Percentiles rank a stretch among this genome's conserved stretches.
phyloP scores from a whole-genome alignment of 306 rosid genomes.

The Rubus idaeus region DNA sequence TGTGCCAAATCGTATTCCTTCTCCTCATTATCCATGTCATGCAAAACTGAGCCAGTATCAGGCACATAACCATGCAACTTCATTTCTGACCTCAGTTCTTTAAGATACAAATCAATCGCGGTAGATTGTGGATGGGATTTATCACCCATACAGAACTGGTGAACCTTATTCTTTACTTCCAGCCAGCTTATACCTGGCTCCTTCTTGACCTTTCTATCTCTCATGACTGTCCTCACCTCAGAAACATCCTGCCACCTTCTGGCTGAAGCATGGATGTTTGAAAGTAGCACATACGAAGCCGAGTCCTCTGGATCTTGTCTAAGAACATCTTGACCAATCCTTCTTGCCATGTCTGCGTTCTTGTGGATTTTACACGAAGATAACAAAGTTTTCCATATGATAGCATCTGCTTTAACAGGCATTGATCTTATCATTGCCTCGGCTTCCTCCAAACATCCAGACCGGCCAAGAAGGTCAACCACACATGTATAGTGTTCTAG shows the following conservation, averaged over 20 bases:
- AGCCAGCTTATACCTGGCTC: constrained; percentile 89
- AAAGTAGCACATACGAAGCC: constrained; percentile 74
- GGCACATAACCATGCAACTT: constrained; percentile 77
- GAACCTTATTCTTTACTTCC: constrained; percentile 72
- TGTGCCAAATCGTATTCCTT: constrained; percentile 73
- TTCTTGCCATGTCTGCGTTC: constrained; percentile 67
- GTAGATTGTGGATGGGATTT: constrained; percentile 51
- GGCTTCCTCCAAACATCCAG: constrained; percentile 81
- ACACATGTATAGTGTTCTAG: constrained; percentile 85
- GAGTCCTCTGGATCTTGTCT: constrained; percentile 74
- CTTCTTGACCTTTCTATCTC: constrained; percentile 63
- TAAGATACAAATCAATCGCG: constrained; percentile 65
- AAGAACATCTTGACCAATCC: constrained; percentile 70
- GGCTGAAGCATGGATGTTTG: constrained; percentile 76
- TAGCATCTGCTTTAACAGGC: constrained; percentile 74
- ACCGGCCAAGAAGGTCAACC: constrained; percentile 80
- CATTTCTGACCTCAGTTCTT: constrained; percentile 70
- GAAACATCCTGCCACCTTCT: constrained; percentile 82
- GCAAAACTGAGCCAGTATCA: constrained; percentile 63
- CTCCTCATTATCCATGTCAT: constrained; percentile 92
- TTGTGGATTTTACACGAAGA: constrained; percentile 87
- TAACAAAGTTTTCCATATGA: constrained; percentile 86
- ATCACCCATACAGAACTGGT: constrained; percentile 60
- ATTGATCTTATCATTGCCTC: constrained; percentile 72
- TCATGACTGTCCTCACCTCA: constrained; percentile 67